These are phyloP conservation scores for Raphanus sativus DNA, from an alignment of 345 rosid genomes.

Conservation along the genomic window DNA sequence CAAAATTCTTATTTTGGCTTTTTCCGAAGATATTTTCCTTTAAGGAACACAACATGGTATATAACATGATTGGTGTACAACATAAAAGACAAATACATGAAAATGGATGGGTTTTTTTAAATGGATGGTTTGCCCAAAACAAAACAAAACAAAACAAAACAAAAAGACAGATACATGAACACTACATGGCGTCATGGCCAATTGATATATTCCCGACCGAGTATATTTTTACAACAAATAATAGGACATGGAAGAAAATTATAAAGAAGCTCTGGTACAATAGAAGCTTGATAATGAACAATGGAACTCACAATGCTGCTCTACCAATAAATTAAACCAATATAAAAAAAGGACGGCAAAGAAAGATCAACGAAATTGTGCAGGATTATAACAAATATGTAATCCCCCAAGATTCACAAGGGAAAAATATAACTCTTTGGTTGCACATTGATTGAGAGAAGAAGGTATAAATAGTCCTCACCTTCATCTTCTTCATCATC, in stretches of 20 bases:
- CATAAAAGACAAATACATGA: too few species aligned
- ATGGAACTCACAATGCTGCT: conserved; percentile 22
- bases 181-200: neutral
- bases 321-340: conserved; percentile 16
- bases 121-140: too few species aligned
- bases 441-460: conserved; percentile 1
- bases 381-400: conserved; percentile 22
- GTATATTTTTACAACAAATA: neutral
- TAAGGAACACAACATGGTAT: neutral
- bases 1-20: neutral
- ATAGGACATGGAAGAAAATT: conserved; percentile 17
- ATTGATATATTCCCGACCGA: neutral
- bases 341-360: neutral
- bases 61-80: too few species aligned
- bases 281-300: conserved; percentile 14
- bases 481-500: conserved; percentile 62
- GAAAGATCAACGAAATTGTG: conserved; percentile 24
- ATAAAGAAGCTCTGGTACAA: conserved; percentile 22
- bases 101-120: too few species aligned
- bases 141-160: too few species aligned
- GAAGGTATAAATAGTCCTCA: conserved; percentile 36
- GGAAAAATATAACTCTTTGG: neutral
- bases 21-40: neutral
- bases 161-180: too few species aligned
- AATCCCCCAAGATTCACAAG: conserved; percentile 25